phyloP scores from a whole-genome alignment of 2,329 filamentous ascomycete genomes.

The Nemania bipapillata region DNA sequence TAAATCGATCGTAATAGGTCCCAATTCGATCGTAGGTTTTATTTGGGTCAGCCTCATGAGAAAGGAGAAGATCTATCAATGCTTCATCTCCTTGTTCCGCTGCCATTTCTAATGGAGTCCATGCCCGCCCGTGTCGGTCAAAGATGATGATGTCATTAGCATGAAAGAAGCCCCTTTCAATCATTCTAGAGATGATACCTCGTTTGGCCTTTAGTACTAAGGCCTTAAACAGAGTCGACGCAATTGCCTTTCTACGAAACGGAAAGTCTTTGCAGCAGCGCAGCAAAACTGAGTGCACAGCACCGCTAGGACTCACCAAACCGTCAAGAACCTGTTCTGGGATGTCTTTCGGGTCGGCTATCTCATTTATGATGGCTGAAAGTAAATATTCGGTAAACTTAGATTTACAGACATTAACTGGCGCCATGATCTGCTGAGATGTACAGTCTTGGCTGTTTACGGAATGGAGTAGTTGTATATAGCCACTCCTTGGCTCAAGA shows the following conservation, averaged over 20 bases:
- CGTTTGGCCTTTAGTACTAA: background rate
- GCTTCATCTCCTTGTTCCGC: background rate
- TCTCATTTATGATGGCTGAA: no score
- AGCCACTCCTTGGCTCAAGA: no score
- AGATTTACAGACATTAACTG: no score
- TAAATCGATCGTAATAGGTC: no score
- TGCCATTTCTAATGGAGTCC: slow-evolving; percentile 4
- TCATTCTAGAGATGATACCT: background rate
- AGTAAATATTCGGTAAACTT: no score
- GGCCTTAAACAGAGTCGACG: background rate
- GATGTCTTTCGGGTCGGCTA: background rate
- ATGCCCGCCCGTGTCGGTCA: background rate
- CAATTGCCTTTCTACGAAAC: background rate
- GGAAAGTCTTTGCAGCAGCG: background rate
- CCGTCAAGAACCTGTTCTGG: background rate
- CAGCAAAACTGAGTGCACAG: slow-evolving; percentile 1
- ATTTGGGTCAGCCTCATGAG: slow-evolving; percentile 9
- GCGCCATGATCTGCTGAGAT: no score
- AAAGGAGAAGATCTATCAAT: slow-evolving; percentile 15
- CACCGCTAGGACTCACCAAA: background rate
- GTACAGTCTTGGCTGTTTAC: no score
- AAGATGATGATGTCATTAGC: slow-evolving; percentile 4
- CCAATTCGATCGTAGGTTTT: no score
- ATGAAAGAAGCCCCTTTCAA: slow-evolving; percentile 1
- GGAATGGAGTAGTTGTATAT: no score